Conservation (phyloP, 169 alveolate species). For the Ichthyophthirius multifiliis region DNA sequence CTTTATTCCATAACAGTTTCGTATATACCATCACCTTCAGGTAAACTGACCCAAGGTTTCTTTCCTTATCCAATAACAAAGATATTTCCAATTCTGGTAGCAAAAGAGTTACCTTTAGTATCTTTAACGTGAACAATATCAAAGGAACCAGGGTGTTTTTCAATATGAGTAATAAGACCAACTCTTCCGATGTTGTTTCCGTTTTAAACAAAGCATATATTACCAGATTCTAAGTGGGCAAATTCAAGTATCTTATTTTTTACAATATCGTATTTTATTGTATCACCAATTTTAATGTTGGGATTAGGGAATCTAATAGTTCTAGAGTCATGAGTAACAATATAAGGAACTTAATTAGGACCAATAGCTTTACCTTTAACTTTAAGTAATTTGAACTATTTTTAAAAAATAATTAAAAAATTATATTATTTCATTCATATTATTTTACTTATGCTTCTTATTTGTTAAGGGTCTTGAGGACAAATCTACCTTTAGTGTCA, state of each 20-base stretch:
- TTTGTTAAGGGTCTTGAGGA: slow-evolving; percentile 92
- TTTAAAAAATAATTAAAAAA: no score
- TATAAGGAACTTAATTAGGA: slow-evolving; percentile 95
- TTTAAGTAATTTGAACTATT: slow-evolving; percentile 26
- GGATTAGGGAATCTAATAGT: slow-evolving; percentile 98
- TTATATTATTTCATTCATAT: background rate
- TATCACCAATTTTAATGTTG: slow-evolving; percentile 95
- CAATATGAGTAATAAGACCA: slow-evolving; percentile 94
- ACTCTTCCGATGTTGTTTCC: slow-evolving; percentile 99
- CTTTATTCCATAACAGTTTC: slow-evolving; percentile 90
- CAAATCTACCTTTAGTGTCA: slow-evolving; percentile 98
- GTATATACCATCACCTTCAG: slow-evolving; percentile 93
- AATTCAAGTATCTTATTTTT: slow-evolving; percentile 94
- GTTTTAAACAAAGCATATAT: slow-evolving; percentile 93
- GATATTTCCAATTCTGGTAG: slow-evolving; percentile 95
- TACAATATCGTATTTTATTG: slow-evolving; percentile 93
- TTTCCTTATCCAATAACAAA: slow-evolving; percentile 96
- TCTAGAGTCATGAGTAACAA: slow-evolving; percentile 98
- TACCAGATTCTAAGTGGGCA: slow-evolving; percentile 95
- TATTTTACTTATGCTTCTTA: slow-evolving; percentile 88
- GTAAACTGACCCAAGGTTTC: slow-evolving; percentile 93
- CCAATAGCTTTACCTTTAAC: slow-evolving; percentile 88
- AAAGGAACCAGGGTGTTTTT: slow-evolving; percentile 96
- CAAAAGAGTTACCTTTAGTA: slow-evolving; percentile 91
- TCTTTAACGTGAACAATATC: slow-evolving; percentile 96